Conservation (phyloP, 768 basidiomycete genomes). For the Exidia glandulosa region DNA sequence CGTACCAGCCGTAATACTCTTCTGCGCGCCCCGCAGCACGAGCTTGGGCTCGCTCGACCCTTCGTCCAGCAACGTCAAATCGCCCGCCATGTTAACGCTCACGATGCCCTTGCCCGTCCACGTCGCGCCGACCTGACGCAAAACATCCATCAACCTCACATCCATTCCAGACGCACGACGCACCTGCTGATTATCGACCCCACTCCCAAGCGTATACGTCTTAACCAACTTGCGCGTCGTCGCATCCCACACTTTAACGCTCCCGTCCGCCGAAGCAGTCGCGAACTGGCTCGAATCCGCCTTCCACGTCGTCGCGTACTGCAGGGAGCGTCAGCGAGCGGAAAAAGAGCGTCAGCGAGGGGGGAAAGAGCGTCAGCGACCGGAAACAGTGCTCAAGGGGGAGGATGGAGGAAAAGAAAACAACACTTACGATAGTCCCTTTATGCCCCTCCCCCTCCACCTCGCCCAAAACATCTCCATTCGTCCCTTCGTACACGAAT, state of each 20-base stretch:
- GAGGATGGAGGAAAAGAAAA: neutral
- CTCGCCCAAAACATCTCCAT: conserved; percentile 66
- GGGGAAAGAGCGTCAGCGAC: too few species aligned
- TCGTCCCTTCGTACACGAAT: conserved; percentile 85
- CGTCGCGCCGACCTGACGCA: conserved; percentile 50
- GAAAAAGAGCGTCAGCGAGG: neutral
- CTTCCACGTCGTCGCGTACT: too few species aligned
- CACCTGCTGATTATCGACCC: conserved; percentile 65
- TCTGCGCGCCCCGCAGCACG: conserved; percentile 72
- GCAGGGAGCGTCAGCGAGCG: conserved; percentile 38
- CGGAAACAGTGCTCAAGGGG: neutral
- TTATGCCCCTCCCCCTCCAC: conserved; percentile 58
- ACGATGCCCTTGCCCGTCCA: conserved; percentile 69
- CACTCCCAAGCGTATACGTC: conserved; percentile 64
- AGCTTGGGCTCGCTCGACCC: conserved; percentile 51
- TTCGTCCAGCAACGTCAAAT: conserved; percentile 73
- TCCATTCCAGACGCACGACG: neutral
- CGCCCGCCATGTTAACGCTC: conserved; percentile 74
- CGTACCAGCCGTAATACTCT: conserved; percentile 58
- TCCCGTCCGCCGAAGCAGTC: conserved; percentile 81
- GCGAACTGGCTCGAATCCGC: too few species aligned
- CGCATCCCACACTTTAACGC: conserved; percentile 86
- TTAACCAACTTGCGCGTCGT: conserved; percentile 53
- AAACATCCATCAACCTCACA: too few species aligned
- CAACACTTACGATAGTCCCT: conserved; percentile 56